These are phyloP conservation scores for Mucor velutinosus DNA, from an alignment of 371 early-diverging fungal species.

Conservation along the genomic window DNA sequence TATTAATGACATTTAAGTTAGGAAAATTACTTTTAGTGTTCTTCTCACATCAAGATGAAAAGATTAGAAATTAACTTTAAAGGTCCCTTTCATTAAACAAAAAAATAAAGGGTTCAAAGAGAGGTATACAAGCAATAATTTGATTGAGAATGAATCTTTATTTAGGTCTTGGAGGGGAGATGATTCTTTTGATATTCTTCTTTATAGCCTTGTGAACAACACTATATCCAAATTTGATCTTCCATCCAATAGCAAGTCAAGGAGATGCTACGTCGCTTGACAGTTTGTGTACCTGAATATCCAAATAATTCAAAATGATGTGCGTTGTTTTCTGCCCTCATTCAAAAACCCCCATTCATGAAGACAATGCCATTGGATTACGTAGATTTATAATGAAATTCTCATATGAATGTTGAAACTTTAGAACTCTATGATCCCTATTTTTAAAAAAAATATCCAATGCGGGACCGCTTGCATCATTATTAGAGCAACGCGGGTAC, in stretches of 20 bases:
- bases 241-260: not conserved
- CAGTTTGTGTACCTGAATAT: slow-evolving; percentile 3
- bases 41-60: no score
- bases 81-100: not conserved
- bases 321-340: not conserved
- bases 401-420: not conserved
- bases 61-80: not conserved
- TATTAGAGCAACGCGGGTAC: not conserved
- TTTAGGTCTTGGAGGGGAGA: not conserved
- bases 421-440: not conserved
- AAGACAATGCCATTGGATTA: no score
- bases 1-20: no score
- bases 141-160: not conserved
- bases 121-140: not conserved
- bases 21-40: no score
- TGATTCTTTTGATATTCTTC: not conserved
- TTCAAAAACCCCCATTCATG: no score
- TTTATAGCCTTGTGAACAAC: not conserved
- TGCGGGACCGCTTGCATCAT: not conserved
- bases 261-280: slow-evolving; percentile 1
- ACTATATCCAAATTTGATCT: not conserved
- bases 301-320: not conserved
- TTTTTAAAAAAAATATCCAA: not conserved
- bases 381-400: no score
- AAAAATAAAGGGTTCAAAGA: not conserved